Percentiles rank a stretch among this genome's conserved stretches.
Conservation (phyloP, 2,329 filamentous ascomycete genomes). For the Pyricularia sp. region DNA sequence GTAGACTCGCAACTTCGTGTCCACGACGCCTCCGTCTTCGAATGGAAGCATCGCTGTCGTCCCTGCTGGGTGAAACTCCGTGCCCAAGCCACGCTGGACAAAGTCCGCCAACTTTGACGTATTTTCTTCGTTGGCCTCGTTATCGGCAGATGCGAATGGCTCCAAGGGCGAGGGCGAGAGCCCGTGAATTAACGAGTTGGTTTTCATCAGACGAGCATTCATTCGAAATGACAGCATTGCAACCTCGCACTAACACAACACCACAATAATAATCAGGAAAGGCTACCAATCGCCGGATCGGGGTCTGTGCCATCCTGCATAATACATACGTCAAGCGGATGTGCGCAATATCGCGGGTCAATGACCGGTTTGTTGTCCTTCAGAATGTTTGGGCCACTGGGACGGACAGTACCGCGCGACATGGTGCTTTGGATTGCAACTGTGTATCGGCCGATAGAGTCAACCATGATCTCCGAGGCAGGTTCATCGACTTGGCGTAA, state of each 20-base stretch:
- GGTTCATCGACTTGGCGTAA: not conserved
- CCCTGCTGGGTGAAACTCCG: conserved; percentile 30
- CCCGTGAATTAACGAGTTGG: not conserved
- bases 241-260: not conserved
- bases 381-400: conserved; percentile 22
- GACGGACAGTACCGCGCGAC: conserved; percentile 21
- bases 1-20: conserved; percentile 32
- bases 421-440: conserved; percentile 10
- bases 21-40: conserved; percentile 35
- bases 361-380: conserved; percentile 19
- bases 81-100: conserved; percentile 10
- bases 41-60: conserved; percentile 37
- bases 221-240: conserved; percentile 1
- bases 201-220: conserved; percentile 4
- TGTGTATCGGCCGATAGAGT: not conserved
- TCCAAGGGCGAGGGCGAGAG: not conserved
- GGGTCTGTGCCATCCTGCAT: not conserved
- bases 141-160: not conserved
- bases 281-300: not conserved
- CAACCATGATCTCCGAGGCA: not conserved
- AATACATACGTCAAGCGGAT: not conserved
- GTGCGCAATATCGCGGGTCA: conserved; percentile 19
- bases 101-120: conserved; percentile 7
- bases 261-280: not conserved
- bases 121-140: not conserved